Evolutionary conservation across 495 filamentous ascomycete species (phyloP).

Genomic region (Aspergillus mulundensis): DNA sequence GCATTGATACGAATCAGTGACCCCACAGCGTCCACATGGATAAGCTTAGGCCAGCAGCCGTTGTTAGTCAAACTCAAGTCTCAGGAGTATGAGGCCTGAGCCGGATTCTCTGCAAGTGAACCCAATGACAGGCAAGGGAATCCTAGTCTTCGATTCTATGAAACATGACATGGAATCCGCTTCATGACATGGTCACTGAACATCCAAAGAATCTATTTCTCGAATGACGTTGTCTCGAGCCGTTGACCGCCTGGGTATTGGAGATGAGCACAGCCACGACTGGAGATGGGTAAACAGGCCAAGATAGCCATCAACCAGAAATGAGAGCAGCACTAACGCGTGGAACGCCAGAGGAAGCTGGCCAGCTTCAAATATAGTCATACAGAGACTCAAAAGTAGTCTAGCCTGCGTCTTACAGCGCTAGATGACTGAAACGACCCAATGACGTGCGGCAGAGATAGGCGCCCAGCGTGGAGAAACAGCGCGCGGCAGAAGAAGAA

Average conservation of each 20-base stretch:
- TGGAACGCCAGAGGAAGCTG: slow-evolving; percentile 1
- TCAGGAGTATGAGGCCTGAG: background rate
- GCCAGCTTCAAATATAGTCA: background rate
- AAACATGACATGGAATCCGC: background rate
- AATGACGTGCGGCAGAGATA: slow-evolving; percentile 2
- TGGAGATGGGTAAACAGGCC: slow-evolving; percentile 9
- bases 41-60: slow-evolving; percentile 8
- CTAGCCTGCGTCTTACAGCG: slow-evolving; percentile 3
- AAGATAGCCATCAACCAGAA: slow-evolving; percentile 13
- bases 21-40: slow-evolving; percentile 14
- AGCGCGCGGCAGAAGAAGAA: slow-evolving; percentile 19
- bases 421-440: slow-evolving; percentile 6
- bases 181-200: background rate
- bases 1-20: background rate
- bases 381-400: background rate
- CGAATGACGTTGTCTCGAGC: background rate
- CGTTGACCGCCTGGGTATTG: background rate
- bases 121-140: background rate
- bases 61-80: slow-evolving; percentile 1
- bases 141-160: background rate
- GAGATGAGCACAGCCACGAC: slow-evolving; percentile 15
- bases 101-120: background rate
- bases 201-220: background rate
- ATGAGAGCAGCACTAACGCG: background rate
- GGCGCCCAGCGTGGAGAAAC: slow-evolving; percentile 7